These are phyloP conservation scores for Lecanicillium sp. DNA, from an alignment of 2,329 filamentous ascomycete species.

Conservation along the genomic window DNA sequence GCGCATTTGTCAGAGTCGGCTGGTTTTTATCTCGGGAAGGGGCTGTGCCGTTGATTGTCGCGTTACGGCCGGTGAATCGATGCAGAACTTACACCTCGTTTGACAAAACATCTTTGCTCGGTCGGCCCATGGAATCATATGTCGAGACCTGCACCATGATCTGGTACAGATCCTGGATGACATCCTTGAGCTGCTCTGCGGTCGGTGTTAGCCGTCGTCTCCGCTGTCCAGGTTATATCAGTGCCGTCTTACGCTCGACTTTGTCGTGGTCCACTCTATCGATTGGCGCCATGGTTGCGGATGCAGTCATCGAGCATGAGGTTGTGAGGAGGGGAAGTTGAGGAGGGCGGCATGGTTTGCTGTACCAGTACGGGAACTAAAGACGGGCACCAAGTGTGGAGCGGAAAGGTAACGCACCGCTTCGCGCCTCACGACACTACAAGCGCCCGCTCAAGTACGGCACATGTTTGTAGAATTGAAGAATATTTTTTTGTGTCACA, in stretches of 20 bases:
- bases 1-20: background rate
- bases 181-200: slow-evolving; percentile 52
- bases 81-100: slow-evolving; percentile 45
- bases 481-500: too few relatives aligned
- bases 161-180: slow-evolving; percentile 59
- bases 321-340: too few relatives aligned
- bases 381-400: too few relatives aligned
- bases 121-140: slow-evolving; percentile 49
- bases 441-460: too few relatives aligned
- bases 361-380: too few relatives aligned
- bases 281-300: slow-evolving; percentile 35
- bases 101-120: slow-evolving; percentile 51
- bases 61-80: slow-evolving; percentile 5
- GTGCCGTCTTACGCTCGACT: slow-evolving; percentile 31
- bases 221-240: background rate
- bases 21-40: background rate
- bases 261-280: slow-evolving; percentile 32
- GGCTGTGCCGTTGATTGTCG: background rate
- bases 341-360: too few relatives aligned
- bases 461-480: too few relatives aligned
- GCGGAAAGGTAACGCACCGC: too few relatives aligned
- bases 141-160: slow-evolving; percentile 57
- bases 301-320: too few relatives aligned
- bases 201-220: slow-evolving; percentile 13
- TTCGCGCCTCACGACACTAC: too few relatives aligned